phyloP scores from a whole-genome alignment of 495 filamentous ascomycete species.

The Platismatia glauca region DNA sequence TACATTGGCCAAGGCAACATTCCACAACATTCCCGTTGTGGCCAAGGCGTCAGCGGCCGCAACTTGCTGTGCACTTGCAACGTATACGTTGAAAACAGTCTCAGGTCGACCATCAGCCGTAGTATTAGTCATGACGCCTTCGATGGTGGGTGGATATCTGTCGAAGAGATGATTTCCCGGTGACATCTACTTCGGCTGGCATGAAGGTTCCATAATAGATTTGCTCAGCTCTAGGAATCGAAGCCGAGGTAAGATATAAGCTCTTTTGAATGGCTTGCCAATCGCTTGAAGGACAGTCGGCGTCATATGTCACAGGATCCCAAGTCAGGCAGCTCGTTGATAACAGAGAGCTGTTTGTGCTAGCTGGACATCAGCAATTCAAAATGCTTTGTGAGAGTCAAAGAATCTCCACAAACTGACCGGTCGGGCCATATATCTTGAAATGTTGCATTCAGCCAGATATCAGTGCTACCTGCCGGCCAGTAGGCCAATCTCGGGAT shows the following conservation, averaged over 20 bases:
- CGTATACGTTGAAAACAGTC: too few species aligned
- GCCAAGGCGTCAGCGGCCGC: slow-evolving; percentile 12
- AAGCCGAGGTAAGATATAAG: neutral
- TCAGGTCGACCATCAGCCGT: neutral
- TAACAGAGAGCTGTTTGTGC: neutral
- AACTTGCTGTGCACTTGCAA: slow-evolving; percentile 3
- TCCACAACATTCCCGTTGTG: slow-evolving; percentile 3
- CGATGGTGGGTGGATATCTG: neutral
- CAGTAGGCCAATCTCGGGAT: slow-evolving; percentile 20
- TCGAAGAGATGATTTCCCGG: neutral
- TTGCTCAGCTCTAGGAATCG: neutral
- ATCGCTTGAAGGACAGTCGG: slow-evolving; percentile 5
- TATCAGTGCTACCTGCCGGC: slow-evolving; percentile 23
- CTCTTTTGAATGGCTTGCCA: slow-evolving; percentile 11
- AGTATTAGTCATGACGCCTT: too few species aligned
- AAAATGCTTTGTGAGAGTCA: too few species aligned
- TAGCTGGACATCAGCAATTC: neutral
- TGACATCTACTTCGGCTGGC: neutral
- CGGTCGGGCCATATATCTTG: slow-evolving; percentile 18
- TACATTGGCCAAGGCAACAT: neutral
- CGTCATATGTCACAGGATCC: neutral
- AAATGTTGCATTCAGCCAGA: slow-evolving; percentile 26
- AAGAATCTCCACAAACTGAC: neutral
- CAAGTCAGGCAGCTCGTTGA: neutral
- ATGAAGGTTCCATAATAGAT: neutral